Evolutionary conservation across 257 asterid species (phyloP), one percentile per base, ranked within the genome.

Genomic region (Dorcoceras hygrometricum): DNA sequence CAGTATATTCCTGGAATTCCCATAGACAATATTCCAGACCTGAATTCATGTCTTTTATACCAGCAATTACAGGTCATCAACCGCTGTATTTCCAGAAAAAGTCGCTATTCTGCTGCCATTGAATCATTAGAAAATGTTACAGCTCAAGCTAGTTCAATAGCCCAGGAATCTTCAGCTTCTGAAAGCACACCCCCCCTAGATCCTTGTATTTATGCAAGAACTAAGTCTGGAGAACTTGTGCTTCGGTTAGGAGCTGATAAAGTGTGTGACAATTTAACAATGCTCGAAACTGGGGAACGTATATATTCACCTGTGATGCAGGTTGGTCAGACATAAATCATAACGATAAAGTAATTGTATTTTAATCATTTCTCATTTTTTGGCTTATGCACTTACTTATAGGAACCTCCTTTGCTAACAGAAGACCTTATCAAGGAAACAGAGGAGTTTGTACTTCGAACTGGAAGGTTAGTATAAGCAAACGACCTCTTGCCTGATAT

Each of bases 31-130:
- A 68, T 83, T 72, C 99, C 99, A 43, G 96, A 94, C 84, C 78
- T 94, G 71, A 90, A 88, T 80, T 82, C 91, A 6, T 94, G 99
- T 74, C 91, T 94, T 73, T 72, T 94, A 71, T 85, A 90, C 82
- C 97, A 94, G 81, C 99, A 90, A 79, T 79, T 90, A 68, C 99
- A 94, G 85, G 96, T 94, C 84, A 88, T 94, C 75, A 94, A 94
- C 84, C 75, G 96, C 76, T 94, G 99, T 81, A 80, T 94, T 77
- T 90, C 97, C 80, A 83, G 99, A 76, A 88, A 94, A 81, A 81
- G 71, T 51, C 96, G 96, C n/a, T 83, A 77, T 20, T 29, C 74
- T 80, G 86, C 84, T 69, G 97, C 96, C 65, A 72, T 86, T 68
- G 96, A 90, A 78, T 79, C 92, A 22, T 83, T 94, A 71, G 95